phyloP scores from a whole-genome alignment of 2,329 filamentous ascomycete genomes.

The Fonsecaea monophora region DNA sequence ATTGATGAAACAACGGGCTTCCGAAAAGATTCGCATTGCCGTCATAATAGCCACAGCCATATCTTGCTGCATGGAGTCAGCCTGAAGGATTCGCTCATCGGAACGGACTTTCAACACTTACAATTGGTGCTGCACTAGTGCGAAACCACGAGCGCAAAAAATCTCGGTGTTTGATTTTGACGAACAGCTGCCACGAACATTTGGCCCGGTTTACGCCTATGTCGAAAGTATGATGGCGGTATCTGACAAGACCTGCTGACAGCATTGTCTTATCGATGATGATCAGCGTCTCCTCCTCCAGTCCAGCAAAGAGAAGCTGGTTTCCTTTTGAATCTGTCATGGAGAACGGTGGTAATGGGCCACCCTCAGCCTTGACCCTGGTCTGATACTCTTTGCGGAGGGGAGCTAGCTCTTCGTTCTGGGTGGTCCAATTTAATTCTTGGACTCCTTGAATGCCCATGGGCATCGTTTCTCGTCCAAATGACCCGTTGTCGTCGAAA shows the following conservation, averaged over 20 bases:
- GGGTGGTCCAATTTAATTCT: constrained; percentile 21
- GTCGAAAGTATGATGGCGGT: constrained; percentile 14
- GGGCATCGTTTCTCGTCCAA: constrained; percentile 2
- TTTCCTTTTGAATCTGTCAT: constrained; percentile 8
- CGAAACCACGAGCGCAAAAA: constrained; percentile 7
- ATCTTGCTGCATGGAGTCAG: constrained; percentile 6
- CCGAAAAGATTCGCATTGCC: constrained; percentile 11
- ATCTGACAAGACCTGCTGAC: constrained; percentile 9
- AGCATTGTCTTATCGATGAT: constrained; percentile 14
- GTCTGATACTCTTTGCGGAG: constrained; percentile 7
- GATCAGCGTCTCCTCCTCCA: background rate
- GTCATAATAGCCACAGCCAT: constrained; percentile 7
- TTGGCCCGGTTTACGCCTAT: background rate
- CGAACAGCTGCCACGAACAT: constrained; percentile 3
- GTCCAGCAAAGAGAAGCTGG: constrained; percentile 1
- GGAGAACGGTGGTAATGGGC: background rate
- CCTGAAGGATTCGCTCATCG: background rate
- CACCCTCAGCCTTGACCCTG: background rate
- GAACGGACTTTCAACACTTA: background rate
- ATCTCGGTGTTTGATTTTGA: constrained; percentile 9
- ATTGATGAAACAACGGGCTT: background rate
- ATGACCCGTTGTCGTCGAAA: constrained; percentile 11
- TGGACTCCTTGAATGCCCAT: constrained; percentile 21
- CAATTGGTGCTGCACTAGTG: background rate
- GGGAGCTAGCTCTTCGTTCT: constrained; percentile 13